Conservation (phyloP, 257 asterid species). For the Verbena officinalis region DNA sequence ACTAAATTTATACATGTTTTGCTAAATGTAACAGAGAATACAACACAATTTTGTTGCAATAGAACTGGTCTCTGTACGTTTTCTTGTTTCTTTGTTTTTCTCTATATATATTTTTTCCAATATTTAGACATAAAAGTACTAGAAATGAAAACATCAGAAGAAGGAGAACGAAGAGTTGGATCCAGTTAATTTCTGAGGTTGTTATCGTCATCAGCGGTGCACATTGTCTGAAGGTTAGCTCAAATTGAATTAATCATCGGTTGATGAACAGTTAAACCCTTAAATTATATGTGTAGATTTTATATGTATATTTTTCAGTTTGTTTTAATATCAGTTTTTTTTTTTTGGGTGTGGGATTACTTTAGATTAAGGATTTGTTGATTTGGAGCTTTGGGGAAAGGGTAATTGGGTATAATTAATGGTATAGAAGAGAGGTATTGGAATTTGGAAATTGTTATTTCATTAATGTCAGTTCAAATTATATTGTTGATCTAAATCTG, state of each 20-base stretch:
- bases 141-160: background rate
- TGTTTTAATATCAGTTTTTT: constrained; percentile 31
- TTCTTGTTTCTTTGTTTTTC: background rate
- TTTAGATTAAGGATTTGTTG: constrained; percentile 18
- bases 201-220: constrained; percentile 28
- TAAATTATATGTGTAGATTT: constrained; percentile 10
- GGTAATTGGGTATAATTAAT: constrained; percentile 41
- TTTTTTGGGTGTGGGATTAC: constrained; percentile 30
- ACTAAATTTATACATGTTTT: no score
- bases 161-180: constrained; percentile 69
- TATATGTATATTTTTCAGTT: constrained; percentile 28
- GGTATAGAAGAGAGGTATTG: constrained; percentile 61
- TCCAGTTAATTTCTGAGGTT: constrained; percentile 57
- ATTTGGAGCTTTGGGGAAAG: constrained; percentile 27
- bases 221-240: constrained; percentile 32
- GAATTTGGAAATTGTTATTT: constrained; percentile 24
- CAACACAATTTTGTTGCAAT: no score
- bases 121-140: background rate
- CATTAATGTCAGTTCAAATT: constrained; percentile 24
- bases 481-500: constrained; percentile 16
- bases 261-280: background rate
- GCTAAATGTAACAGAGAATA: no score
- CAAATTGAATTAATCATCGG: background rate
- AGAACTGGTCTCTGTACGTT: no score
- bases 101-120: background rate